Evolutionary conservation across 805 yeast species (phyloP).

Genomic region (Metschnikowia lochheadii): DNA sequence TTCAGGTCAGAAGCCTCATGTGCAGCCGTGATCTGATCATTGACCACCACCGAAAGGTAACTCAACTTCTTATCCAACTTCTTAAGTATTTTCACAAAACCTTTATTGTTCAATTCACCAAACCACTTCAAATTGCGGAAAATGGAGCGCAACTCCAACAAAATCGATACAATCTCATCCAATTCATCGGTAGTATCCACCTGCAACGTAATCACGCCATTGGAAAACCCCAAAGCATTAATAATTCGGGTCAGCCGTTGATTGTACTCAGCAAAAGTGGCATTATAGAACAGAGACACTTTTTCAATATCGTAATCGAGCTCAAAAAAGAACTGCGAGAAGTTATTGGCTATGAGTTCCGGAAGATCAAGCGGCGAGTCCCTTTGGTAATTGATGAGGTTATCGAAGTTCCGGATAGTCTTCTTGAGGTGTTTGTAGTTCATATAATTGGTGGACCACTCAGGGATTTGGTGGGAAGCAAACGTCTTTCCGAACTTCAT

Average conservation of each 20-base stretch:
- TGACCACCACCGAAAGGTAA: constrained; percentile 21
- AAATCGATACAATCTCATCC: constrained; percentile 44
- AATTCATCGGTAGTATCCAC: constrained; percentile 38
- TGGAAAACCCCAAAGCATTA: constrained; percentile 31
- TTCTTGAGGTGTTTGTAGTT: constrained; percentile 83
- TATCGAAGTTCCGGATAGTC: constrained; percentile 62
- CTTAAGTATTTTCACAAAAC: constrained; percentile 82
- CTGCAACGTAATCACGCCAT: constrained; percentile 23
- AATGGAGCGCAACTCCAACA: constrained; percentile 70
- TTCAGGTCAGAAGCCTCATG: constrained; percentile 2
- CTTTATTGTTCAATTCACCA: constrained; percentile 88
- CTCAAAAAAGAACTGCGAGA: constrained; percentile 69
- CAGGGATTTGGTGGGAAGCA: constrained; percentile 85
- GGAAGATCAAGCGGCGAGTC: constrained; percentile 22
- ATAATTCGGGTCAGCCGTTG: constrained; percentile 54
- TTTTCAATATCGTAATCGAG: constrained; percentile 78
- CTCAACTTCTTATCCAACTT: constrained; percentile 77
- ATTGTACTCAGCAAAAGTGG: constrained; percentile 69
- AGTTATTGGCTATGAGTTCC: constrained; percentile 38
- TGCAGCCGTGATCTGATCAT: constrained; percentile 16
- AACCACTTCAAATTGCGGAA: constrained; percentile 88
- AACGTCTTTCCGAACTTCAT: constrained; percentile 84
- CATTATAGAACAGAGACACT: constrained; percentile 75
- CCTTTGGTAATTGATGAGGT: constrained; percentile 33
- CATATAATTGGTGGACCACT: constrained; percentile 81